A percentile compares a stretch with the other conserved stretches of the same genome.
Conservation (phyloP, 2,329 filamentous ascomycete genomes). For the Trichoderma hamatum region DNA sequence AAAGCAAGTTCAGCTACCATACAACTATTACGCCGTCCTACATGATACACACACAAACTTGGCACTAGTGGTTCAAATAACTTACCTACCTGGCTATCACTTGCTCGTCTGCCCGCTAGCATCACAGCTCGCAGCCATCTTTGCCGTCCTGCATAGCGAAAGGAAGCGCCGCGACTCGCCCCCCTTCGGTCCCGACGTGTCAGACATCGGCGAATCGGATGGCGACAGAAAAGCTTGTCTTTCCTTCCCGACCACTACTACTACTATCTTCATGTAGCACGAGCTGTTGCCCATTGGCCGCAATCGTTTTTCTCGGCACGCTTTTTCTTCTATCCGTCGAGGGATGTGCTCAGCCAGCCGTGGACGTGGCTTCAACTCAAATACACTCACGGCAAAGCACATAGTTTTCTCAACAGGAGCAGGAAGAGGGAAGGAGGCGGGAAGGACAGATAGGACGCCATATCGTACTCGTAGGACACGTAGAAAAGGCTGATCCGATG, state of each 20-base stretch:
- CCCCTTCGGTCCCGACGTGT: constrained; percentile 2
- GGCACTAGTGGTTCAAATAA: not conserved
- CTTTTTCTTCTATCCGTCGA: not conserved
- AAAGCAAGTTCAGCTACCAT: not conserved
- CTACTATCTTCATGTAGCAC: not conserved
- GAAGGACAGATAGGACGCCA: not conserved
- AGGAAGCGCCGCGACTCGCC: not conserved
- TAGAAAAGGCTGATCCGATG: not conserved
- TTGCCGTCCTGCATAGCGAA: constrained; percentile 5
- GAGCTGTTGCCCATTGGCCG: not conserved
- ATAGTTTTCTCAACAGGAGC: not conserved
- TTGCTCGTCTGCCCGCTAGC: not conserved
- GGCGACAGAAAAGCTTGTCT: constrained; percentile 15
- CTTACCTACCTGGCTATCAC: not conserved
- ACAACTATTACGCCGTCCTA: not conserved
- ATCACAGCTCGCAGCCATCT: not conserved
- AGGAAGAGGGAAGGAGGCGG: not conserved
- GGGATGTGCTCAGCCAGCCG: not conserved
- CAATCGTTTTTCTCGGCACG: not conserved
- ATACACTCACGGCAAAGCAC: not conserved
- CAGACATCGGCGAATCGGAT: constrained; percentile 18
- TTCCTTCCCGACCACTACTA: not conserved
- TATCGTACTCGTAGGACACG: not conserved
- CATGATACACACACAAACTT: not conserved
- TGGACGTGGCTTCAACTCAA: not conserved